These are phyloP conservation scores for Phaeotremella skinneri DNA, from an alignment of 768 basidiomycete genomes.

Conservation along the genomic window DNA sequence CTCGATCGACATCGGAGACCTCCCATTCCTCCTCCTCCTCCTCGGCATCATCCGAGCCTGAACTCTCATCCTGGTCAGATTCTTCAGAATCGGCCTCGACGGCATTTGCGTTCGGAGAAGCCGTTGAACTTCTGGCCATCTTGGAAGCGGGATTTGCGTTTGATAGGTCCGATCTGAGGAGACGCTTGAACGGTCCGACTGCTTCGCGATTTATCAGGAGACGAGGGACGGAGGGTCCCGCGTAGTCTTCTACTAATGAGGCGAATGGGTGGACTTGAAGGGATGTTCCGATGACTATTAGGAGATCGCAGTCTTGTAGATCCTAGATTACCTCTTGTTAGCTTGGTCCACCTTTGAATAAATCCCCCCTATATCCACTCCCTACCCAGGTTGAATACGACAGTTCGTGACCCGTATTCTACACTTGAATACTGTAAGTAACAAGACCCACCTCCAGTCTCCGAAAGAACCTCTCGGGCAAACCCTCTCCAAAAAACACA, in stretches of 20 bases:
- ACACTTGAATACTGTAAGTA: no score
- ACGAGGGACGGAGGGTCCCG: slow-evolving; percentile 64
- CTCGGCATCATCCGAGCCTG: slow-evolving; percentile 9
- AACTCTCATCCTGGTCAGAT: slow-evolving; percentile 5
- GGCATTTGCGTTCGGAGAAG: slow-evolving; percentile 3
- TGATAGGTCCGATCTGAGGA: background rate
- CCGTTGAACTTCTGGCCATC: slow-evolving; percentile 16
- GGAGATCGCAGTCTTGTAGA: slow-evolving; percentile 70
- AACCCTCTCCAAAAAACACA: slow-evolving; percentile 76
- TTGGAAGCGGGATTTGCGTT: no score
- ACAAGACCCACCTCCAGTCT: slow-evolving; percentile 54
- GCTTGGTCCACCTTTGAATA: no score
- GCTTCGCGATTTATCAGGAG: slow-evolving; percentile 84
- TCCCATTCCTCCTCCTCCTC: slow-evolving; percentile 6
- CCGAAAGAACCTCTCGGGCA: slow-evolving; percentile 67
- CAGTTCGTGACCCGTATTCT: no score
- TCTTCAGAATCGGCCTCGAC: slow-evolving; percentile 10
- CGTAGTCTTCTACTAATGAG: slow-evolving; percentile 63
- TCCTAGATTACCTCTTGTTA: slow-evolving; percentile 42
- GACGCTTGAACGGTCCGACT: slow-evolving; percentile 58
- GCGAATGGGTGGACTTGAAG: slow-evolving; percentile 71
- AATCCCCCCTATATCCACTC: no score
- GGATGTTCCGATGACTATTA: slow-evolving; percentile 89
- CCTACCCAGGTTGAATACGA: no score
- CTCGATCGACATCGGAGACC: slow-evolving; percentile 5